Conservation (phyloP, 2,329 filamentous ascomycete genomes). For the Zymoseptoria pseudotritici region DNA sequence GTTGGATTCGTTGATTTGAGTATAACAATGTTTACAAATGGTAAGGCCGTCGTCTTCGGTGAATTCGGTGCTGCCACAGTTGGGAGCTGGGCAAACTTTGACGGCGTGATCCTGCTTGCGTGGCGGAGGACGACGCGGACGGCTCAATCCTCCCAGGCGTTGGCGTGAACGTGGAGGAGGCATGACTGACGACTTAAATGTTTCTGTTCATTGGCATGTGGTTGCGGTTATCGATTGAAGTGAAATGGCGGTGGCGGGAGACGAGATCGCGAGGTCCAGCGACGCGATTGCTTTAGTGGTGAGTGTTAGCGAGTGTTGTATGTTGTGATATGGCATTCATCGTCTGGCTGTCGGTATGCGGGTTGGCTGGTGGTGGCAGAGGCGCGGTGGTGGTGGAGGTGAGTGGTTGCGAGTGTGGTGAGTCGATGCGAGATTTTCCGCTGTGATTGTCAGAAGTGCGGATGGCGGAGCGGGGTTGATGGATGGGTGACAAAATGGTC, state of each 20-base stretch:
- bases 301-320: not conserved
- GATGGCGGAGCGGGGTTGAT: not conserved
- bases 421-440: not conserved
- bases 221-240: not conserved
- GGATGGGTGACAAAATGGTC: not conserved
- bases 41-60: conserved; percentile 34
- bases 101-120: conserved; percentile 2
- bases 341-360: not conserved
- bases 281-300: not conserved
- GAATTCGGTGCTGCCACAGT: conserved; percentile 12
- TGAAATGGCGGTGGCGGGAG: not conserved
- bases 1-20: conserved; percentile 73
- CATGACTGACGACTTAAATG: not conserved
- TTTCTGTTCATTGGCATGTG: not conserved
- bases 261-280: not conserved
- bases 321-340: not conserved
- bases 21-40: conserved; percentile 77
- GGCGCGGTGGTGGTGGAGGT: not conserved
- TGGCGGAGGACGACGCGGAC: not conserved
- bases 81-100: conserved; percentile 9
- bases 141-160: not conserved
- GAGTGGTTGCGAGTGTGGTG: not conserved
- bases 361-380: not conserved
- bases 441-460: not conserved
- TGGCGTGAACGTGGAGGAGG: not conserved